Percentiles rank a stretch among this genome's conserved stretches.
Conservation (phyloP, 1,139 yeast genomes). For the Kodamaea fungicola region DNA sequence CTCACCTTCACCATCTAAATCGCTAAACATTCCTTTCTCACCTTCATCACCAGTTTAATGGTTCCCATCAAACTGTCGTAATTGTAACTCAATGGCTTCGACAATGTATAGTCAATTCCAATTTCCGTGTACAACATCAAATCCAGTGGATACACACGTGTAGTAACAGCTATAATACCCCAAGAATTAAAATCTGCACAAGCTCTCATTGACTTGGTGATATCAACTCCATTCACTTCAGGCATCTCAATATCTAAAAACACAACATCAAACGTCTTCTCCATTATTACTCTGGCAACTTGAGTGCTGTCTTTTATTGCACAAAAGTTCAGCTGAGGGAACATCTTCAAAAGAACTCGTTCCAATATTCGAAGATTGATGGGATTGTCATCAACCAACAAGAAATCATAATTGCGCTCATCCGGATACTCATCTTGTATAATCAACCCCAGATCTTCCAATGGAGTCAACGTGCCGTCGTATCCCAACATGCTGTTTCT, state of each 20-base stretch:
- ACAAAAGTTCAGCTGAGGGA: slow-evolving; percentile 30
- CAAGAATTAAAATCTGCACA: slow-evolving; percentile 12
- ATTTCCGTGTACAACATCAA: slow-evolving; percentile 25
- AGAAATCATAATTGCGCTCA: slow-evolving; percentile 23
- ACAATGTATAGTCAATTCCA: slow-evolving; percentile 43
- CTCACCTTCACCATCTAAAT: too few relatives aligned
- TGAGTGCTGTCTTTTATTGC: slow-evolving; percentile 31
- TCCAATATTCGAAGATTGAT: slow-evolving; percentile 39
- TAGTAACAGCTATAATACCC: slow-evolving; percentile 45
- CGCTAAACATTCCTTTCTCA: background rate
- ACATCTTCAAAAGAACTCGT: slow-evolving; percentile 30
- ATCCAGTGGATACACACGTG: slow-evolving; percentile 27
- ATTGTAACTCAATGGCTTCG: slow-evolving; percentile 36
- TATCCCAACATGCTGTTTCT: slow-evolving; percentile 8
- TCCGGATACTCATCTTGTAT: slow-evolving; percentile 17
- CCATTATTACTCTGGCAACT: slow-evolving; percentile 21
- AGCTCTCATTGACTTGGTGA: slow-evolving; percentile 29
- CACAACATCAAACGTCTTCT: slow-evolving; percentile 28
- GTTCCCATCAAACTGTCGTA: background rate
- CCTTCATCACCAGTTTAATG: background rate
- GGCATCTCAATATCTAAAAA: slow-evolving; percentile 51
- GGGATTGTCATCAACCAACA: slow-evolving; percentile 43
- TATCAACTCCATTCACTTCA: slow-evolving; percentile 38
- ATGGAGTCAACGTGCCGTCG: slow-evolving; percentile 7
- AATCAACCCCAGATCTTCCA: slow-evolving; percentile 9